Evolutionary conservation across 2,329 filamentous ascomycete genomes (phyloP).

Genomic region (Cladosporium halotolerans): DNA sequence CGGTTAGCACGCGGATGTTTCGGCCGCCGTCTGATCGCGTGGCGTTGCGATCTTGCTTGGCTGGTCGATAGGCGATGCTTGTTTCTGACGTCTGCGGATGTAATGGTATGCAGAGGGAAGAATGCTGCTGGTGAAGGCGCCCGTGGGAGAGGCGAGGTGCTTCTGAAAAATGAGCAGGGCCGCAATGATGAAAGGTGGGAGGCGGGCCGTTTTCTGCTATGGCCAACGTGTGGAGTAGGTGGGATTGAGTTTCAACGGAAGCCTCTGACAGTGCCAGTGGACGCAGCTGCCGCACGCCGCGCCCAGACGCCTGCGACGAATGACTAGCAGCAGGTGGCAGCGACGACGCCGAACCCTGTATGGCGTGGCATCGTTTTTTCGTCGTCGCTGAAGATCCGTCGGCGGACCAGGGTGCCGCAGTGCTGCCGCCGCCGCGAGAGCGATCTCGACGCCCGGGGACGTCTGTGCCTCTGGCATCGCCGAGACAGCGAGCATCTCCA

Average conservation of each 20-base stretch:
- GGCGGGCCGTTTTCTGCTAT: constrained; percentile 11
- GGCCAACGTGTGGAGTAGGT: constrained; percentile 8
- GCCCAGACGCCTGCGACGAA: neutral
- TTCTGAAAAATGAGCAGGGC: constrained; percentile 6
- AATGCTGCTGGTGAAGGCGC: neutral
- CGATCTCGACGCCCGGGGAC: neutral
- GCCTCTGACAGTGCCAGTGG: neutral
- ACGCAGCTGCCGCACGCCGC: neutral
- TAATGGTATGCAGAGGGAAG: neutral
- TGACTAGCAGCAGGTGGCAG: neutral
- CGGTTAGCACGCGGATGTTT: neutral
- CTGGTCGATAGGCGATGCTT: neutral
- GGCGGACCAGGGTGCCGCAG: neutral
- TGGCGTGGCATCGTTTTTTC: neutral
- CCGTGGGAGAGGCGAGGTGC: neutral
- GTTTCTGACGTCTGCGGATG: neutral
- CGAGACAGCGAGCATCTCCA: neutral
- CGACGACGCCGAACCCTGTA: neutral
- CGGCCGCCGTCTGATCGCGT: constrained; percentile 2
- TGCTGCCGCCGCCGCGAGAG: constrained; percentile 5
- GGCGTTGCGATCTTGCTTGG: neutral
- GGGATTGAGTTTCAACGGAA: constrained; percentile 7
- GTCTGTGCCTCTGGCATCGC: neutral
- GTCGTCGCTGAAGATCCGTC: neutral
- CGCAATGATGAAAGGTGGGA: constrained; percentile 8